Evolutionary conservation across 371 early-diverging fungal species (phyloP).

Genomic region (Lichtheimia ornata): DNA sequence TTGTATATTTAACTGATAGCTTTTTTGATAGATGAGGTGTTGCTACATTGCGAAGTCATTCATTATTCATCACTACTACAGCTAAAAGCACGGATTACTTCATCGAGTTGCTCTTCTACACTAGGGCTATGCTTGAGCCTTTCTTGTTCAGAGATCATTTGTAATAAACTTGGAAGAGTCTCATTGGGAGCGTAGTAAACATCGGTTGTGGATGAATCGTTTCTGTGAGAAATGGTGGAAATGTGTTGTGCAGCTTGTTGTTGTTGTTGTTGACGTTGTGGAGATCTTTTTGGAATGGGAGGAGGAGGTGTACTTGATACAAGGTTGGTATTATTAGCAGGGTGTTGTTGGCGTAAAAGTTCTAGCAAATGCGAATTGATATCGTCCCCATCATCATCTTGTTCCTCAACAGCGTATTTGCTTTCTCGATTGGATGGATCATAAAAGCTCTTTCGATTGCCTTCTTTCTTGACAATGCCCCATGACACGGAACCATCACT

Average conservation of each 20-base stretch:
- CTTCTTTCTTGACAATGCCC: conserved; percentile 39
- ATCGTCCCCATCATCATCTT: conserved; percentile 23
- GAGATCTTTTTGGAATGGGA: conserved; percentile 43
- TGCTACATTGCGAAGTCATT: too few species aligned
- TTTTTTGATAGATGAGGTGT: too few species aligned
- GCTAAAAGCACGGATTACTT: conserved; percentile 28
- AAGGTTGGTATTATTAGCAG: not conserved
- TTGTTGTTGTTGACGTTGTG: conserved; percentile 25
- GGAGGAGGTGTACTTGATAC: conserved; percentile 37
- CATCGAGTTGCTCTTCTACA: conserved; percentile 42
- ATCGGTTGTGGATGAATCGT: conserved; percentile 23
- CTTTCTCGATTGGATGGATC: conserved; percentile 5
- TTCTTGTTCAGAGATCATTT: conserved; percentile 33
- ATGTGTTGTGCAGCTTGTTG: conserved; percentile 9
- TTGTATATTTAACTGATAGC: too few species aligned
- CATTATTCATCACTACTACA: conserved; percentile 1
- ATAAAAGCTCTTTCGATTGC: conserved; percentile 18
- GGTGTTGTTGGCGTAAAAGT: conserved; percentile 14
- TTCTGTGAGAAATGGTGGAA: conserved; percentile 1
- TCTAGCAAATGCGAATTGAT: conserved; percentile 25
- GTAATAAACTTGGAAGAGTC: conserved; percentile 34
- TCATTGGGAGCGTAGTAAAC: conserved; percentile 43
- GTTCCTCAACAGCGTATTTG: not conserved
- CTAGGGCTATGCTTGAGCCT: conserved; percentile 14
- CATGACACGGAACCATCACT: conserved; percentile 50